Evolutionary conservation across 768 basidiomycete species (phyloP), one percentile per base, ranked within the genome.

Genomic region (Rhodocollybia butyracea): DNA sequence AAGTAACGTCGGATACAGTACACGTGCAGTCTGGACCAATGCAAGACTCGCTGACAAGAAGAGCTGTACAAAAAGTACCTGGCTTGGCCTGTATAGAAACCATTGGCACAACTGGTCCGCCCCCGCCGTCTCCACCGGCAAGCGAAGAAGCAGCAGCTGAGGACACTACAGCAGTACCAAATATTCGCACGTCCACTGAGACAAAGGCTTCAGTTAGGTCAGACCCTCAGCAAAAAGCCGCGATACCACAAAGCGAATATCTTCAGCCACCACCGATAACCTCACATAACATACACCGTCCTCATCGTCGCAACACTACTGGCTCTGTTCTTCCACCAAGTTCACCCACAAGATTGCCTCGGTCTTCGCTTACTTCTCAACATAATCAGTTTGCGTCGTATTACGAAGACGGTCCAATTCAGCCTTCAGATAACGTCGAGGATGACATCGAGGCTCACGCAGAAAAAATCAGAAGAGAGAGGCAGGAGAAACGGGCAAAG

Each of bases 371-470:
- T 47, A 68, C 65, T 24, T 63, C 68, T 55, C 60, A 68, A 0
- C 70, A 67, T 46, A 61, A 71, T 7, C 74, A 74, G 31, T 65
- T 72, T 21, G 68, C 68, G 4, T 64, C 68, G 43, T 62, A 62
- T 52, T n/a, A 54, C 17, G 53, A 54, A 26, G 53, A 75, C 3
- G 60, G 63, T 0, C 74, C 75, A 39, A 70, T 72, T 17, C 73
- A 76, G 27, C 34, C 48, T 26, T 24, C 22, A 17, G 78, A 73
- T 31, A 87, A 84, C 60, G 77, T 93, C 0, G 87, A 86, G 40
- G 77, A 82, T 29, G 91, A 94, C 64, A 97, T 97, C 41, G 82
- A 94, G 63, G 76, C 85, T n/a, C 89, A 94, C 60, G 92, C 91
- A 0, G 94, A 96, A 61, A 84, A 85, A 59, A 93, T 97, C 51